Evolutionary conservation across 768 basidiomycete genomes (phyloP), one percentile per base, ranked within the genome.

Genomic region (Mrakia gelida): DNA sequence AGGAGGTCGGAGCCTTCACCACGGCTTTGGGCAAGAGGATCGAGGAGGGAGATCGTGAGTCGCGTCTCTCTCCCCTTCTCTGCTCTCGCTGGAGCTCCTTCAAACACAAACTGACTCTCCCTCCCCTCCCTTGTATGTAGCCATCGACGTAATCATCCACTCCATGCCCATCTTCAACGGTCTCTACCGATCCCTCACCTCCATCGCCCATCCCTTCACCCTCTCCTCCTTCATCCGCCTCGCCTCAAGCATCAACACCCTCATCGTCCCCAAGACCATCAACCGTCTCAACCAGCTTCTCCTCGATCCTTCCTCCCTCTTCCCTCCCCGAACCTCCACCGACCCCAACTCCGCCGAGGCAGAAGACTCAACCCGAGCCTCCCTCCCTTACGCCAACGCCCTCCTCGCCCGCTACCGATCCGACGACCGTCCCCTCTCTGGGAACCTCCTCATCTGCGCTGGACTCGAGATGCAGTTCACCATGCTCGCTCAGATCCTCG

Each of bases 381-480:
- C 67, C 23, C 67, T 70, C 10, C 67, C 67, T 21, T 70, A 75
- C 38, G 59, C 71, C 30, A 34, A 63, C 62, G 63, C 63, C 18
- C 83, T 75, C 73, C 83, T 81, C 81, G 88, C 90, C 41, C 90
- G 91, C 74, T 98, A 92, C 84, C 88, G 92, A 26, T 86, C 88
- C 13, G 88, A 88, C 76, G 92, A 91, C 13, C 88, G 93, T 9
- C 93, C 94, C 18, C 86, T 95, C 23, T 93, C 90, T 75, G 92
- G 93, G 15, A 93, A 93, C 82, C 94, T 95, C 81, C 88, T 92
- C 75, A 89, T 94, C n/a, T 95, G 93, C 84, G 94, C 93, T 82
- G 89, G 92, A 67, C 88, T 92, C 81, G 92, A 94, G 83, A 90
- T 90, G 61, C 89, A 92, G 81, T 93, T 92, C 91, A 94, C 92